A percentile compares a stretch with the other conserved stretches of the same genome.
phyloP scores from a whole-genome alignment of 768 basidiomycete species.

The Crucibulum laeve region DNA sequence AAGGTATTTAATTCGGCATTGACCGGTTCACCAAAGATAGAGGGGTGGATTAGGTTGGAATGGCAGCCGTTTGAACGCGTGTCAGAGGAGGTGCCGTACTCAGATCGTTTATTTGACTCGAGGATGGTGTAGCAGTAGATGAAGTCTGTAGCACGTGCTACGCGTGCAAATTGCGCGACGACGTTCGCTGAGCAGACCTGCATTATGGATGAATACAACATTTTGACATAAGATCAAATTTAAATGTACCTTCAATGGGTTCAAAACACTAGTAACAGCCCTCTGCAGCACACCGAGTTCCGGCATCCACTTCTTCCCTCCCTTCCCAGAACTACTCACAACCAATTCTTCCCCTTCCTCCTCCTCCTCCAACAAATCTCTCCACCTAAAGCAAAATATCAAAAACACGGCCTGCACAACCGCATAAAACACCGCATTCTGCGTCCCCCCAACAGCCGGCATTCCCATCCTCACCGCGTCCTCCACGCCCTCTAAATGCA shows the following conservation, averaged over 20 bases:
- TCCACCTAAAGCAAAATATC: constrained; percentile 98
- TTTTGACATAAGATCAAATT: not conserved
- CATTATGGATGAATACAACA: constrained; percentile 1
- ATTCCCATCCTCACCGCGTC: constrained; percentile 30
- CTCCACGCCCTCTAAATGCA: constrained; percentile 72
- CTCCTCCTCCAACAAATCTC: constrained; percentile 69
- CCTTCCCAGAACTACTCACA: constrained; percentile 12
- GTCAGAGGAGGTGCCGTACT: constrained; percentile 29
- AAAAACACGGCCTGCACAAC: constrained; percentile 89
- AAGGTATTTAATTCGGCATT: constrained; percentile 83
- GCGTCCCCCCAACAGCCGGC: constrained; percentile 21
- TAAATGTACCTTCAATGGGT: constrained; percentile 76
- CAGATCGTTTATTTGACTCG: constrained; percentile 77
- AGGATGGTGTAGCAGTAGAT: constrained; percentile 93
- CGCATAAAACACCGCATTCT: constrained; percentile 84
- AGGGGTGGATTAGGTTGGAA: constrained; percentile 12
- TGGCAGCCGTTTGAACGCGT: constrained; percentile 6
- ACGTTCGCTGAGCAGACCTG: constrained; percentile 90
- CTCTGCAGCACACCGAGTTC: constrained; percentile 76
- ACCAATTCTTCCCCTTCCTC: constrained; percentile 50
- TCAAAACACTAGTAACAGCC: constrained; percentile 75
- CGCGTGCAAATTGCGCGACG: constrained; percentile 88
- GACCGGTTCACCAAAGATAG: constrained; percentile 28
- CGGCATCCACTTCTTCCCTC: constrained; percentile 75
- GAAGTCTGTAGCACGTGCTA: constrained; percentile 88